These are phyloP conservation scores for Claviceps sp. DNA, from an alignment of 2,329 filamentous ascomycete species.

Conservation along the genomic window DNA sequence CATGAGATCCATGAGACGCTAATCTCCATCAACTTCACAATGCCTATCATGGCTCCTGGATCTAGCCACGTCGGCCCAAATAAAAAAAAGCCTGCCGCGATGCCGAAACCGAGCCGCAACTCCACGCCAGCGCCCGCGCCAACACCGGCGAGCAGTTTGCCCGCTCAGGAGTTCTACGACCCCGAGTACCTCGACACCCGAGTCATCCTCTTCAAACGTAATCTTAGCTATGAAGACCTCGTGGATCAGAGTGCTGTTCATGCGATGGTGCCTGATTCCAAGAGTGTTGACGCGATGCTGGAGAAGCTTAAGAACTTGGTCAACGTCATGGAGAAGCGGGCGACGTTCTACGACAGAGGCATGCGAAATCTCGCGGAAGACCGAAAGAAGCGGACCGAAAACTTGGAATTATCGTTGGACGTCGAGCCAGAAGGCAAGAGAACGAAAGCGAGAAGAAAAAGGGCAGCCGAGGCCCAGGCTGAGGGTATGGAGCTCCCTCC, in stretches of 20 bases:
- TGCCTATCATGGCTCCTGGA: conserved; percentile 38
- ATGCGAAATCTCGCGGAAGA: conserved; percentile 57
- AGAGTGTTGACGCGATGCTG: conserved; percentile 49
- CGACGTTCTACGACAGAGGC: conserved; percentile 54
- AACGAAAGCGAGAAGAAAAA: conserved; percentile 66
- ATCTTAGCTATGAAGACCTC: conserved; percentile 52
- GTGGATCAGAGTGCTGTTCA: conserved; percentile 47
- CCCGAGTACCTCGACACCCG: conserved; percentile 55
- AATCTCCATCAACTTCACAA: conserved; percentile 1
- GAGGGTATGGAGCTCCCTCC: conserved; percentile 3
- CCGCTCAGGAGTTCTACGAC: conserved; percentile 40
- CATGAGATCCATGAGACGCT: conserved; percentile 5
- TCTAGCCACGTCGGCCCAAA: conserved; percentile 48
- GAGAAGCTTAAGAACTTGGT: conserved; percentile 50
- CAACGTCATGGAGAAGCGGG: conserved; percentile 53
- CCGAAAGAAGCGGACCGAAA: conserved; percentile 48
- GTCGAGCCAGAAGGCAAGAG: conserved; percentile 40
- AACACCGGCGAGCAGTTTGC: conserved; percentile 34
- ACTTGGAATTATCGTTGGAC: conserved; percentile 32
- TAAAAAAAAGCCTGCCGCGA: conserved; percentile 48
- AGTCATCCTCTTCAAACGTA: conserved; percentile 42
- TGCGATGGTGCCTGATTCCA: conserved; percentile 48
- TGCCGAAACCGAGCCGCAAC: conserved; percentile 62
- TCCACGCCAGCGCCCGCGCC: conserved; percentile 53
- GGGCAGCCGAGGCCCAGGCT: conserved; percentile 47